phyloP scores from a whole-genome alignment of 2,329 filamentous ascomycete genomes.

The Cryoendolithus antarcticus region DNA sequence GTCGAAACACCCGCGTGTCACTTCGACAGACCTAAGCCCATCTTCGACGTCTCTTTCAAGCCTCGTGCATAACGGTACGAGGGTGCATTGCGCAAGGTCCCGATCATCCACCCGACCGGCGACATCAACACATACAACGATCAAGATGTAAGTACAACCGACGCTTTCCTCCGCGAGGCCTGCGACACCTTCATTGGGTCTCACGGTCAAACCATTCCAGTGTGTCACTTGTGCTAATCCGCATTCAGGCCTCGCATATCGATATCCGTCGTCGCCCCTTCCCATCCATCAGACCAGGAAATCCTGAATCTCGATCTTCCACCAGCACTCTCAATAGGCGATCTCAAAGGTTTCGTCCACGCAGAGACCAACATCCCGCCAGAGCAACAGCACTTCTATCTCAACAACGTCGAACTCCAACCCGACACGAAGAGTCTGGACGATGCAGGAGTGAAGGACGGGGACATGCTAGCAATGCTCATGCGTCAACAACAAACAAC shows the following conservation, averaged over 20 bases:
- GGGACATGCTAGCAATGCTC: conserved; percentile 85
- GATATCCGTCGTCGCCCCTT: conserved; percentile 67
- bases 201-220: conserved; percentile 18
- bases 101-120: too few species aligned
- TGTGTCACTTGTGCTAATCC: conserved; percentile 13
- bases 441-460: conserved; percentile 67
- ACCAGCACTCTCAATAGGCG: conserved; percentile 67
- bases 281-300: conserved; percentile 54
- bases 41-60: neutral
- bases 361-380: conserved; percentile 66
- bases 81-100: too few species aligned
- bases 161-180: neutral
- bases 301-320: conserved; percentile 74
- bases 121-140: too few species aligned
- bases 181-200: conserved; percentile 10
- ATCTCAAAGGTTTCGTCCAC: conserved; percentile 78
- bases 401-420: conserved; percentile 71
- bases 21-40: neutral
- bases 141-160: conserved; percentile 4
- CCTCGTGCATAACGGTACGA: neutral
- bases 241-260: conserved; percentile 63
- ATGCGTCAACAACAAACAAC: conserved; percentile 42
- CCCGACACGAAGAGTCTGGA: conserved; percentile 72
- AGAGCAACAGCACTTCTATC: conserved; percentile 72
- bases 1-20: neutral